Percentiles rank a stretch among this genome's conserved stretches.
phyloP scores from a whole-genome alignment of 2,329 filamentous ascomycete species.

The Penicillium palitans region DNA sequence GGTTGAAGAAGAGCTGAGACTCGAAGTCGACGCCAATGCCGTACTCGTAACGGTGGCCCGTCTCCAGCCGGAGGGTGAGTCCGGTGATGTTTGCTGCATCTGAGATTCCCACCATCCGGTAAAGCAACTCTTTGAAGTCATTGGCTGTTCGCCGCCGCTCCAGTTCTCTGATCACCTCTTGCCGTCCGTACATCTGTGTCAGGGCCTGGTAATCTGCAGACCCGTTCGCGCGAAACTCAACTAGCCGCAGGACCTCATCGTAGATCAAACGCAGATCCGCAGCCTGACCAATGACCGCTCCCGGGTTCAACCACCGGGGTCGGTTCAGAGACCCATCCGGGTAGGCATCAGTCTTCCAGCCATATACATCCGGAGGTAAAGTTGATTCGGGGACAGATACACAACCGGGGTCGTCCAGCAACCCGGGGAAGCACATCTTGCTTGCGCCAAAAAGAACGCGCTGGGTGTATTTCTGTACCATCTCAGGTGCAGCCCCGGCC shows the following conservation, averaged over 20 bases:
- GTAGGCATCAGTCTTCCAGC: constrained; percentile 44
- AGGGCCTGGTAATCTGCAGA: constrained; percentile 50
- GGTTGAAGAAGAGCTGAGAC: constrained; percentile 52
- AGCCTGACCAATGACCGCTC: constrained; percentile 53
- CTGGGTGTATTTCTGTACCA: constrained; percentile 50
- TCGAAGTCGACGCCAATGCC: constrained; percentile 56
- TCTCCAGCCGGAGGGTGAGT: constrained; percentile 35
- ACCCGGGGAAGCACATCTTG: constrained; percentile 53
- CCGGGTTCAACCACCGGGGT: constrained; percentile 52
- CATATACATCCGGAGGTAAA: constrained; percentile 52
- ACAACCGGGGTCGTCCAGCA: constrained; percentile 51
- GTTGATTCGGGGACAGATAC: constrained; percentile 54
- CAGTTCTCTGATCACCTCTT: constrained; percentile 53
- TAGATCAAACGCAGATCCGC: constrained; percentile 52
- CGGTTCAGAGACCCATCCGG: constrained; percentile 41
- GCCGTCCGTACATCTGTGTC: constrained; percentile 54
- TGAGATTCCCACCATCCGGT: constrained; percentile 40
- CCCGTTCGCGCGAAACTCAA: constrained; percentile 34
- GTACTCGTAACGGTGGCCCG: constrained; percentile 49
- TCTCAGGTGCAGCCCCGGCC: constrained; percentile 21
- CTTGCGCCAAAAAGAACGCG: constrained; percentile 58
- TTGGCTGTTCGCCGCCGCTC: constrained; percentile 38
- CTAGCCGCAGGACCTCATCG: constrained; percentile 43
- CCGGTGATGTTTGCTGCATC: constrained; percentile 40
- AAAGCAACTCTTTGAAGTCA: constrained; percentile 42